phyloP scores from a whole-genome alignment of 2,329 filamentous ascomycete genomes.

The Penicillium sp. region DNA sequence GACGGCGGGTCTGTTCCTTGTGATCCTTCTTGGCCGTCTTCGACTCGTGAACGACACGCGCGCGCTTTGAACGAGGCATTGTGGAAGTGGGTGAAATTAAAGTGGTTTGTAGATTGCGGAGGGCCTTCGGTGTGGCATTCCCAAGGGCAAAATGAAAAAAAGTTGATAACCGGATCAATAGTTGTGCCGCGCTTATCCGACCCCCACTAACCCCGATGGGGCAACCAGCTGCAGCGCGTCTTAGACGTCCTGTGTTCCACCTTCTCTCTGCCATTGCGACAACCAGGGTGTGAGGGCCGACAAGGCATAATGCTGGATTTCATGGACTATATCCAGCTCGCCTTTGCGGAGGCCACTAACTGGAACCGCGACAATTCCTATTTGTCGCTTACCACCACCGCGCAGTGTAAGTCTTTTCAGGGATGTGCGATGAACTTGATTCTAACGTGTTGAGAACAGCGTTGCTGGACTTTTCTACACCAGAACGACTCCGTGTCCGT shows the following conservation, averaged over 20 bases:
- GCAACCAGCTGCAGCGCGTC: constrained; percentile 35
- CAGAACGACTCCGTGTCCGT: constrained; percentile 79
- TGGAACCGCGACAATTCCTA: constrained; percentile 96
- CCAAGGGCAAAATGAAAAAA: constrained; percentile 24
- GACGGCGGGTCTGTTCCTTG: constrained; percentile 83
- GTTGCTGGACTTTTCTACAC: constrained; percentile 85
- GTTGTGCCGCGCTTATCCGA: constrained; percentile 45
- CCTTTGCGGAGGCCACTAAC: constrained; percentile 82
- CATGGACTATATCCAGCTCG: constrained; percentile 94
- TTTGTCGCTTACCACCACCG: constrained; percentile 79
- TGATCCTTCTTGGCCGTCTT: constrained; percentile 90
- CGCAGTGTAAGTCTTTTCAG: constrained; percentile 64
- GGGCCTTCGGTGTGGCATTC: constrained; percentile 29
- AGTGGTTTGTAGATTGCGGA: constrained; percentile 24
- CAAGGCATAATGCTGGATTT: constrained; percentile 78
- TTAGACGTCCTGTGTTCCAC: too few species aligned
- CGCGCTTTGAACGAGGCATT: constrained; percentile 97
- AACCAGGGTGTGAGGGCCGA: not conserved
- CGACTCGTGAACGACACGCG: constrained; percentile 85
- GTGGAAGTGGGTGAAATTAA: constrained; percentile 30
- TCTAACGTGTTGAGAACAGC: constrained; percentile 52
- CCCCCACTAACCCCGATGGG: constrained; percentile 33
- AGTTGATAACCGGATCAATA: constrained; percentile 44
- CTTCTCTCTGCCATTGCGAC: constrained; percentile 9
- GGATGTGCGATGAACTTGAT: constrained; percentile 17